Conservation (phyloP, 192 early-diverging fungal species). For the Backusella liffmaniae region DNA sequence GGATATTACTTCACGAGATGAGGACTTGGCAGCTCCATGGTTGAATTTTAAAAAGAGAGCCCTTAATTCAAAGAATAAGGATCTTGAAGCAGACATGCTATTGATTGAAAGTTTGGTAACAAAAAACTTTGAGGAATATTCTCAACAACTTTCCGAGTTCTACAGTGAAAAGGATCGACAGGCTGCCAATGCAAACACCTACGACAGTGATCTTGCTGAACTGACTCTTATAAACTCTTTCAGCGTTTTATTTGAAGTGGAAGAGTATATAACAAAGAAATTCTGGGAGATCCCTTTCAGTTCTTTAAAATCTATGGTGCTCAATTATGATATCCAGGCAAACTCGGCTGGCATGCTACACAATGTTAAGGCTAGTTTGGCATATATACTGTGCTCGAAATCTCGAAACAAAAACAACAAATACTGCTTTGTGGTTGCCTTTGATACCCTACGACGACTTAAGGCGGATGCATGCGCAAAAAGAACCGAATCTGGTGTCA, state of each 20-base stretch:
- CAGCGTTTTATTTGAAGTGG: background rate
- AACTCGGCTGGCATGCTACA: background rate
- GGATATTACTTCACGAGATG: background rate
- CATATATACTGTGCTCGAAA: slow-evolving; percentile 6
- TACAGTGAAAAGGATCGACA: background rate
- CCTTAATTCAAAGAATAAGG: background rate
- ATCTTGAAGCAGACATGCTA: background rate
- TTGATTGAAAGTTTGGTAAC: background rate
- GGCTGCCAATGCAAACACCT: background rate
- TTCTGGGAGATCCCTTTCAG: background rate
- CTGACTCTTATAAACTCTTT: background rate
- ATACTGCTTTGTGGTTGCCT: slow-evolving; percentile 20
- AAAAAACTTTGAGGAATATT: background rate
- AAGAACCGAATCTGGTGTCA: background rate
- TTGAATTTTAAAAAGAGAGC: background rate
- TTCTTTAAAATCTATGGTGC: background rate
- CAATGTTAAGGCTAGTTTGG: slow-evolving; percentile 22
- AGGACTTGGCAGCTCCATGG: slow-evolving; percentile 8
- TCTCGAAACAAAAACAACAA: slow-evolving; percentile 1
- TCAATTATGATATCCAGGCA: slow-evolving; percentile 3
- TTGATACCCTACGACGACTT: slow-evolving; percentile 11
- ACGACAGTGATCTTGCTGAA: background rate
- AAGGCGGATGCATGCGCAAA: slow-evolving; percentile 20
- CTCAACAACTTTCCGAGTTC: background rate
- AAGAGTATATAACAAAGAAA: slow-evolving; percentile 12